Conservation (phyloP, 2,329 filamentous ascomycete genomes). For the Stagonosporopsis cucurbitacearum region DNA sequence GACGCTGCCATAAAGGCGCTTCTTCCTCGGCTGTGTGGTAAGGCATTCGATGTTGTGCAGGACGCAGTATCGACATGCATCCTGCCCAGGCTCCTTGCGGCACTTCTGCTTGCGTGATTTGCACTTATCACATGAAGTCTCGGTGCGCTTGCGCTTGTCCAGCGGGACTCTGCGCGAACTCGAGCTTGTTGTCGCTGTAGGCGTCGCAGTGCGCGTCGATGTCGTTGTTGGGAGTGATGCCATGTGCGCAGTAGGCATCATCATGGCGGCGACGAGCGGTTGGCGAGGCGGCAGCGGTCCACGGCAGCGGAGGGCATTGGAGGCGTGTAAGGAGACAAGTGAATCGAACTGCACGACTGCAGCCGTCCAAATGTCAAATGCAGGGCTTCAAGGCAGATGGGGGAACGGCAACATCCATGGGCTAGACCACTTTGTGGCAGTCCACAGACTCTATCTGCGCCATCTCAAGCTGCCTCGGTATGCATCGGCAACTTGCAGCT, state of each 20-base stretch:
- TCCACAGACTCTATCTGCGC: background rate
- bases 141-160: constrained; percentile 55
- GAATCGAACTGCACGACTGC: constrained; percentile 6
- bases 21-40: constrained; percentile 55
- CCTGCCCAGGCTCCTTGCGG: constrained; percentile 48
- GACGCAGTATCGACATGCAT: constrained; percentile 53
- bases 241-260: constrained; percentile 9
- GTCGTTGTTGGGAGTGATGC: constrained; percentile 3
- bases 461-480: constrained; percentile 8
- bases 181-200: constrained; percentile 11
- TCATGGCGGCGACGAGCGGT: constrained; percentile 18
- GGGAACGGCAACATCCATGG: constrained; percentile 12
- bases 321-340: constrained; percentile 1
- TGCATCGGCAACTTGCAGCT: constrained; percentile 12
- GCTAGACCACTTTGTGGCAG: constrained; percentile 15
- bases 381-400: constrained; percentile 6
- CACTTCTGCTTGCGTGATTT: constrained; percentile 58
- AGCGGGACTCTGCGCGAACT: constrained; percentile 50
- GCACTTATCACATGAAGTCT: constrained; percentile 56
- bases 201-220: constrained; percentile 1
- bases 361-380: constrained; percentile 11
- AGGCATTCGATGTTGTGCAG: constrained; percentile 52
- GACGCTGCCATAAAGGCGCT: constrained; percentile 53
- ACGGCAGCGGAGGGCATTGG: constrained; percentile 16
- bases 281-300: constrained; percentile 12